Evolutionary conservation across 805 yeast species (phyloP).

Genomic region (Brettanomyces sp.): DNA sequence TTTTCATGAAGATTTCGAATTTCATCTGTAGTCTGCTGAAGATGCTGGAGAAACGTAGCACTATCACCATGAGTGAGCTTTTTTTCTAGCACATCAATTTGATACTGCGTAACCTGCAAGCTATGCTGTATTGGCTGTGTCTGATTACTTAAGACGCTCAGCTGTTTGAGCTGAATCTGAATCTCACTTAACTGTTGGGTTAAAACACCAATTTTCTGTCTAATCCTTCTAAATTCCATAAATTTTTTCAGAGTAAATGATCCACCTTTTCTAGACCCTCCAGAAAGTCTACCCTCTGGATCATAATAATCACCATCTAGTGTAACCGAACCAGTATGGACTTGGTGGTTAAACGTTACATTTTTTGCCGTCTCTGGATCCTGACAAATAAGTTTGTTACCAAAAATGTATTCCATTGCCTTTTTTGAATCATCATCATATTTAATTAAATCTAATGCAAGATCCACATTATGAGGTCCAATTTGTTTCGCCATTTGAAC

Average conservation of each 20-base stretch:
- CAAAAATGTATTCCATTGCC: slow-evolving; percentile 91
- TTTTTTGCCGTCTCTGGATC: slow-evolving; percentile 83
- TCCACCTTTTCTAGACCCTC: slow-evolving; percentile 71
- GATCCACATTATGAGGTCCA: slow-evolving; percentile 78
- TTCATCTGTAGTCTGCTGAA: slow-evolving; percentile 36
- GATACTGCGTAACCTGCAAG: slow-evolving; percentile 48
- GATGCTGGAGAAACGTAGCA: slow-evolving; percentile 36
- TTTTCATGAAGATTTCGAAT: slow-evolving; percentile 31
- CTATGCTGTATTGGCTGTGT: slow-evolving; percentile 53
- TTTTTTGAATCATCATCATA: slow-evolving; percentile 59
- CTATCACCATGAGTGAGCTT: slow-evolving; percentile 49
- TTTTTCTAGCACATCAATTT: slow-evolving; percentile 44
- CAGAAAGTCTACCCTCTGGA: slow-evolving; percentile 92
- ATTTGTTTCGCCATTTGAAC: slow-evolving; percentile 61
- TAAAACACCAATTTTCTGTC: slow-evolving; percentile 32
- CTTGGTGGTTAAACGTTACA: slow-evolving; percentile 79
- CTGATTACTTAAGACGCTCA: slow-evolving; percentile 34
- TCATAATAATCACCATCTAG: slow-evolving; percentile 91
- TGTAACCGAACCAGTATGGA: slow-evolving; percentile 77
- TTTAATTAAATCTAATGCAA: slow-evolving; percentile 76
- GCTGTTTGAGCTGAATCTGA: slow-evolving; percentile 30
- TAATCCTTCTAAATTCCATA: slow-evolving; percentile 44
- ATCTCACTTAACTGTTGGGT: slow-evolving; percentile 32
- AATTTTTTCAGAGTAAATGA: slow-evolving; percentile 54
- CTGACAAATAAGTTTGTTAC: slow-evolving; percentile 76